Conservation (phyloP, 306 rosid genomes). For the Ziziphus jujuba region DNA sequence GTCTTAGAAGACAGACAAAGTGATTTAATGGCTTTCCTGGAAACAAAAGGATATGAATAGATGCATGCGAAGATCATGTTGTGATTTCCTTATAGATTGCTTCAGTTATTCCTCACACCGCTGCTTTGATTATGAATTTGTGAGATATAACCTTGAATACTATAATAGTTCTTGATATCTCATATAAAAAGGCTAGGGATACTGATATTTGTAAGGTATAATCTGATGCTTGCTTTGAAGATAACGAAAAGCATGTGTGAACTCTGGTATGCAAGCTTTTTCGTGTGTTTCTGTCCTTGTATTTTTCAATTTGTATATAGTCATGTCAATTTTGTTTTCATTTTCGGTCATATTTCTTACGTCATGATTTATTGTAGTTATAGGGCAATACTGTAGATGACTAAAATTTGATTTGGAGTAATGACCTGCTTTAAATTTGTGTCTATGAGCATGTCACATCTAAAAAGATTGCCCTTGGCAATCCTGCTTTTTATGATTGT, state of each 20-base stretch:
- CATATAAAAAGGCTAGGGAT: slow-evolving; percentile 9
- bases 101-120: not conserved
- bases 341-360: not conserved
- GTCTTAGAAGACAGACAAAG: slow-evolving; percentile 25
- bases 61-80: slow-evolving; percentile 6
- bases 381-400: not conserved
- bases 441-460: too few species aligned
- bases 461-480: too few species aligned
- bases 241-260: not conserved
- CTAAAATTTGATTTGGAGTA: not conserved
- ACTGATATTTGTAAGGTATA: not conserved
- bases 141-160: slow-evolving; percentile 9
- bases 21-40: slow-evolving; percentile 1
- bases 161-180: not conserved
- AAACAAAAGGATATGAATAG: not conserved
- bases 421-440: not conserved
- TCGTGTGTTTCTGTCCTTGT: not conserved
- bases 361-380: not conserved
- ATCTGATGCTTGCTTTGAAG: not conserved
- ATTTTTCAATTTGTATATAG: not conserved
- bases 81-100: not conserved
- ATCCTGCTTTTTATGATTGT: not conserved
- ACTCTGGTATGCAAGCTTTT: not conserved
- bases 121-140: slow-evolving; percentile 1
- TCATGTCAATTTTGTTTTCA: not conserved